Conservation (phyloP, 1,284 basidiomycete species). For the Tylopilus sp. region DNA sequence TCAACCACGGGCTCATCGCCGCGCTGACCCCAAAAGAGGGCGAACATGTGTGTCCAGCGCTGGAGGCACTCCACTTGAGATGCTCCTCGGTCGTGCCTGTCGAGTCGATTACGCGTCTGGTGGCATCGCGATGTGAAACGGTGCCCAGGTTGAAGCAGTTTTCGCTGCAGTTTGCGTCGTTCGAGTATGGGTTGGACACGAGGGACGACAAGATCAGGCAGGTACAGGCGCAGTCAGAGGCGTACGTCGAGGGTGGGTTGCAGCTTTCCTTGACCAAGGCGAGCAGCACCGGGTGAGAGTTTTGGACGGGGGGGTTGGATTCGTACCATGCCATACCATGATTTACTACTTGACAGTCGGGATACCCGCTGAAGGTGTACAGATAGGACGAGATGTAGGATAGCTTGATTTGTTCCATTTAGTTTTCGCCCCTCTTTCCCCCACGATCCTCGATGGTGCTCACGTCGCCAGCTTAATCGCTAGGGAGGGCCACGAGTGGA, state of each 20-base stretch:
- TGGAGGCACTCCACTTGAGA: conserved; percentile 26
- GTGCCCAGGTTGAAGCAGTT: conserved; percentile 20
- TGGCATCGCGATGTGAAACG: conserved; percentile 22
- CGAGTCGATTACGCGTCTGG: conserved; percentile 24
- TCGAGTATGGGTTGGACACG: conserved; percentile 30
- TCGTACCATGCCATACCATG: background rate
- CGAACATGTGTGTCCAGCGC: conserved; percentile 22
- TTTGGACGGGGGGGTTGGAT: background rate
- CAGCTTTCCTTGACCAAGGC: conserved; percentile 23
- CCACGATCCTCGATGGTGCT: too few relatives aligned
- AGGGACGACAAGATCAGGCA: conserved; percentile 26
- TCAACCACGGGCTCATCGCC: conserved; percentile 31
- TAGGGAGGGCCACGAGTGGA: too few relatives aligned
- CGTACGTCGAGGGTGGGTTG: conserved; percentile 20
- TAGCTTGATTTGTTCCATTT: background rate
- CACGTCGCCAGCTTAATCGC: too few relatives aligned
- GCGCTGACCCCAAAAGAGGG: conserved; percentile 15
- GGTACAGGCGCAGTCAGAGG: conserved; percentile 10
- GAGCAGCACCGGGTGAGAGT: conserved; percentile 8
- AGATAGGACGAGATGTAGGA: too few relatives aligned
- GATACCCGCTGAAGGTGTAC: background rate
- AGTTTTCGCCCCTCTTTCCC: too few relatives aligned
- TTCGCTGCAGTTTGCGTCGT: conserved; percentile 27
- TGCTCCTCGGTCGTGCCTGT: conserved; percentile 26
- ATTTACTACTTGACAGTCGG: background rate